phyloP scores from a whole-genome alignment of 306 rosid species.

The Macrotyloma uniflorum region DNA sequence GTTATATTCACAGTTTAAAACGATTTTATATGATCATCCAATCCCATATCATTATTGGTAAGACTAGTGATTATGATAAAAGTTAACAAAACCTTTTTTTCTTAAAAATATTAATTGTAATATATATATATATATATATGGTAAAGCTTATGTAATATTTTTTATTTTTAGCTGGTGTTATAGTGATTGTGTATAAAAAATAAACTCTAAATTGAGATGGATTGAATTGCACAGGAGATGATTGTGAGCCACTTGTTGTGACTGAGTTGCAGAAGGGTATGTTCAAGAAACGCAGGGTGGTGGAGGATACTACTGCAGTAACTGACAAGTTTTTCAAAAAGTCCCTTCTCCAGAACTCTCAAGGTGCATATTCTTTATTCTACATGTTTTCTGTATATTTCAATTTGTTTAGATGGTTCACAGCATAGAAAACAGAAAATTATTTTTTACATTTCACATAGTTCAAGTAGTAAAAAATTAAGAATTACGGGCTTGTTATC shows the following conservation, averaged over 20 bases:
- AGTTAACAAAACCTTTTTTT: too few relatives aligned
- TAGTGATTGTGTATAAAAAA: not conserved
- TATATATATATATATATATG: too few relatives aligned
- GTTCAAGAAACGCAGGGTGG: slow-evolving; percentile 53
- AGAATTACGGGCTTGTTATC: not conserved
- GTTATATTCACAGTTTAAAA: not conserved
- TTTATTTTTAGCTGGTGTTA: not conserved
- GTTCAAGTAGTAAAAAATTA: not conserved
- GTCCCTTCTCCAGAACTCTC: slow-evolving; percentile 42
- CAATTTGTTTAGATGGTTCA: not conserved
- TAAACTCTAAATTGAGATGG: not conserved
- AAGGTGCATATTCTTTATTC: slow-evolving; percentile 47
- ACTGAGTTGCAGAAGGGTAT: slow-evolving; percentile 59
- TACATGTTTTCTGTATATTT: not conserved
- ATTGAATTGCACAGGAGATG: slow-evolving; percentile 43
- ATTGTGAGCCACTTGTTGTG: slow-evolving; percentile 55
- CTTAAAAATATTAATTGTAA: too few relatives aligned
- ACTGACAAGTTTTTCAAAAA: slow-evolving; percentile 31
- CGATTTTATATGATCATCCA: too few relatives aligned
- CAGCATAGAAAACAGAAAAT: not conserved
- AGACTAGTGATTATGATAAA: too few relatives aligned
- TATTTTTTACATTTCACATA: not conserved
- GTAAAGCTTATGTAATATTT: too few relatives aligned
- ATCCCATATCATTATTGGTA: too few relatives aligned
- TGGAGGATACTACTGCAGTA: slow-evolving; percentile 31